Conservation (phyloP, 108 stramenopile genomes). For the Cyclostephanos invisitatus region DNA sequence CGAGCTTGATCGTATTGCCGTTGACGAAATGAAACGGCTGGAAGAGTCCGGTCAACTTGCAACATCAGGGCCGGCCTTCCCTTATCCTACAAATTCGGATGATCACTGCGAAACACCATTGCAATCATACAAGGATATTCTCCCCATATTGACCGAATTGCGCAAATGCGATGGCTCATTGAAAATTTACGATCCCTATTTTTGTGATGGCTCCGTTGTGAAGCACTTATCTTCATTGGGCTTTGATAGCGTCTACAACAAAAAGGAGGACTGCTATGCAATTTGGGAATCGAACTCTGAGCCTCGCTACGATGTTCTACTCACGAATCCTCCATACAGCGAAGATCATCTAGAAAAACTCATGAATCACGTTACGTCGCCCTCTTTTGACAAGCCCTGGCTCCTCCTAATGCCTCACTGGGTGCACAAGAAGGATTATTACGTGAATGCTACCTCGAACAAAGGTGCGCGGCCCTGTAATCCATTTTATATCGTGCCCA, state of each 20-base stretch:
- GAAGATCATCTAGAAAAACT: constrained; percentile 90
- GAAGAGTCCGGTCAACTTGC: neutral
- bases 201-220: constrained; percentile 90
- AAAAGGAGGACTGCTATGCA: constrained; percentile 79
- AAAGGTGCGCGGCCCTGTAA: constrained; percentile 26
- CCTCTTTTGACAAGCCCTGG: constrained; percentile 62
- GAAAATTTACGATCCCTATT: constrained; percentile 96
- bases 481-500: constrained; percentile 85
- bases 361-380: constrained; percentile 61
- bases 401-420: constrained; percentile 82
- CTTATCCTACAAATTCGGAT: constrained; percentile 77
- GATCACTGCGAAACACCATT: constrained; percentile 97
- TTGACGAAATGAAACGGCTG: constrained; percentile 22
- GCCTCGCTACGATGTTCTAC: constrained; percentile 81
- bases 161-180: constrained; percentile 27
- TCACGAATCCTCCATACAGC: constrained; percentile 97
- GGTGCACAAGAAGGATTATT: constrained; percentile 87
- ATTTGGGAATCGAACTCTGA: constrained; percentile 60
- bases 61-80: constrained; percentile 48
- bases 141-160: constrained; percentile 66
- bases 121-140: constrained; percentile 88
- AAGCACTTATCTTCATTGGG: constrained; percentile 78
- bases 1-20: constrained; percentile 18
- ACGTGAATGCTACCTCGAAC: constrained; percentile 41
- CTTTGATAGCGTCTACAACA: constrained; percentile 88